Percentiles rank a stretch among this genome's conserved stretches.
Conservation (phyloP, 2,329 filamentous ascomycete genomes). For the Cylindrodendrum hubeiense region DNA sequence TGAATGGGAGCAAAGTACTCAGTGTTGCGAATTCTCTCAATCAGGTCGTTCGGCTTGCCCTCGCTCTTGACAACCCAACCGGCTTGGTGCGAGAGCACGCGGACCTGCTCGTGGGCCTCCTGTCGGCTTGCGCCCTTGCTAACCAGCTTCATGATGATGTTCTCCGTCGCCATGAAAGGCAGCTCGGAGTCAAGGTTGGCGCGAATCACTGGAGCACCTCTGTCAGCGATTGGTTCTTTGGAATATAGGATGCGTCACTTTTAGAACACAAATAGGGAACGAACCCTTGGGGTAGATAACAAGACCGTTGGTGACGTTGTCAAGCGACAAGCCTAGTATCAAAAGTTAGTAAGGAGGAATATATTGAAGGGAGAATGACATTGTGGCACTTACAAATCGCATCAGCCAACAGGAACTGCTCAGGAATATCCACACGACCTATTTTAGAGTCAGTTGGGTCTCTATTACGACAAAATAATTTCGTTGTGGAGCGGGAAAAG, state of each 20-base stretch:
- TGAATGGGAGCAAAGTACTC: slow-evolving; percentile 38
- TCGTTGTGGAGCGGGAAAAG: not conserved
- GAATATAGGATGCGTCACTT: not conserved
- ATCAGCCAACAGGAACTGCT: slow-evolving; percentile 33
- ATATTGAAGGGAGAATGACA: not conserved
- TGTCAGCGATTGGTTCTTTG: not conserved
- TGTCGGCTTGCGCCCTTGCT: slow-evolving; percentile 33
- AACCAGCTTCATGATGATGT: slow-evolving; percentile 36
- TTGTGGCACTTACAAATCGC: slow-evolving; percentile 23
- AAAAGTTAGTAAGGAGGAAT: not conserved
- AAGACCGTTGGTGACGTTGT: slow-evolving; percentile 38
- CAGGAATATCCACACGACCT: slow-evolving; percentile 32
- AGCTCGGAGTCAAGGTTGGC: slow-evolving; percentile 26
- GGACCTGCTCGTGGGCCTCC: slow-evolving; percentile 39
- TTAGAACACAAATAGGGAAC: not conserved
- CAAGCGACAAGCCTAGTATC: slow-evolving; percentile 13
- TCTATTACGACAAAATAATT: not conserved
- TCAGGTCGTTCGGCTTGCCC: slow-evolving; percentile 36
- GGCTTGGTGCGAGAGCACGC: slow-evolving; percentile 35
- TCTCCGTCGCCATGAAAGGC: slow-evolving; percentile 36
- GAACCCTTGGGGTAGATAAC: slow-evolving; percentile 33
- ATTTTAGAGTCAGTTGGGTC: not conserved
- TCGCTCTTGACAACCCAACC: slow-evolving; percentile 32
- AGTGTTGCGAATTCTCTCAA: slow-evolving; percentile 32
- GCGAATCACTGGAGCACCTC: slow-evolving; percentile 10